Conservation (phyloP, 495 filamentous ascomycete genomes). For the Cryomyces antarcticus region DNA sequence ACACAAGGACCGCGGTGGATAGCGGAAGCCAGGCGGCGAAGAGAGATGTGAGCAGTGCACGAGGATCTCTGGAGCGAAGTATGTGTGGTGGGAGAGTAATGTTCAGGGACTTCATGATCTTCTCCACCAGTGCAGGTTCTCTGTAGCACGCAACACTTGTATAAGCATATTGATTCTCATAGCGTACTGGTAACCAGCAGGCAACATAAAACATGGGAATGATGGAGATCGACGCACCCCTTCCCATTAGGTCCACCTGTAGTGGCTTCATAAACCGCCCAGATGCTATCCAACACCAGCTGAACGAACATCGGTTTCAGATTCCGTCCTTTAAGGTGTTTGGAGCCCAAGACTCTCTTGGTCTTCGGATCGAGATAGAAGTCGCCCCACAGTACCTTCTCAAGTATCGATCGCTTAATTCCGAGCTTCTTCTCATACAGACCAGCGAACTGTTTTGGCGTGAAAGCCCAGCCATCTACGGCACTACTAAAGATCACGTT, state of each 20-base stretch:
- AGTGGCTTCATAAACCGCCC: constrained; percentile 90
- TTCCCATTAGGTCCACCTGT: constrained; percentile 61
- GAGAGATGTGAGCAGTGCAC: constrained; percentile 62
- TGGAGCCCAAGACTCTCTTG: constrained; percentile 72
- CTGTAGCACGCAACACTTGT: constrained; percentile 23
- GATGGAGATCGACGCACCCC: constrained; percentile 33
- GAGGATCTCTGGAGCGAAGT: constrained; percentile 65
- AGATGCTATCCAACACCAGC: constrained; percentile 85
- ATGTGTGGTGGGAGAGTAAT: constrained; percentile 69
- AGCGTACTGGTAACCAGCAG: neutral
- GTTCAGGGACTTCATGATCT: constrained; percentile 81
- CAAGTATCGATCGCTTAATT: constrained; percentile 73
- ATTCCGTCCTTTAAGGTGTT: constrained; percentile 77
- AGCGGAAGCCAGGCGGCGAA: constrained; percentile 84
- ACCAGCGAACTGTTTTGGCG: constrained; percentile 76
- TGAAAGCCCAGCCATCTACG: constrained; percentile 96
- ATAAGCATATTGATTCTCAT: constrained; percentile 16
- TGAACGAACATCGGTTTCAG: constrained; percentile 98
- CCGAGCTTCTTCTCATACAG: constrained; percentile 95
- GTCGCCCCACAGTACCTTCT: constrained; percentile 94
- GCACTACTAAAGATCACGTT: constrained; percentile 98
- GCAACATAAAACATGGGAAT: constrained; percentile 1
- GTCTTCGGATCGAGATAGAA: constrained; percentile 95
- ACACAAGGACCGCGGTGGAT: constrained; percentile 80
- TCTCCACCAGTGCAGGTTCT: constrained; percentile 66